phyloP scores from a whole-genome alignment of 495 filamentous ascomycete species.

The Neurospora intermedia region DNA sequence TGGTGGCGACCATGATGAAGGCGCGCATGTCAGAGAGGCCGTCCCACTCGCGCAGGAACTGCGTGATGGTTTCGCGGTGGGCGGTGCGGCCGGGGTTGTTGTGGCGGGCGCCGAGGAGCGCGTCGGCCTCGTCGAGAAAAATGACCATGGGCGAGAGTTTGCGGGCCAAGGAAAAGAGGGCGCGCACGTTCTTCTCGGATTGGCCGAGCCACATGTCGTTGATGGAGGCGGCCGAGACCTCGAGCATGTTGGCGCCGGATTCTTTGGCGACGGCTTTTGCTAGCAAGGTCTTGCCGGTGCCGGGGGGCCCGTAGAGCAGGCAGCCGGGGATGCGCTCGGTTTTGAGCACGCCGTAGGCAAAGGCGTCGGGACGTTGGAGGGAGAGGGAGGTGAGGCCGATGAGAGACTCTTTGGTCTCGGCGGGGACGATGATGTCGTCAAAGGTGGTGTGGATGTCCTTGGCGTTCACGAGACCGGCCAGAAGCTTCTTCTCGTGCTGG shows the following conservation, averaged over 20 bases:
- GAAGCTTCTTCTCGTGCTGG: slow-evolving; percentile 68
- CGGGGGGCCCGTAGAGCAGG: slow-evolving; percentile 87
- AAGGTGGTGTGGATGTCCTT: slow-evolving; percentile 79
- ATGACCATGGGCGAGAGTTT: slow-evolving; percentile 90
- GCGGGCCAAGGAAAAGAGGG: slow-evolving; percentile 82
- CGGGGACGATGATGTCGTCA: slow-evolving; percentile 66
- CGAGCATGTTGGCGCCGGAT: slow-evolving; percentile 69
- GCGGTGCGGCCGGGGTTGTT: slow-evolving; percentile 43
- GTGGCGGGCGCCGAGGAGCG: slow-evolving; percentile 70
- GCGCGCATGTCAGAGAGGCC: slow-evolving; percentile 77
- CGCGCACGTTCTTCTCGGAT: slow-evolving; percentile 91
- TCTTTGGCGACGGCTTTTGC: slow-evolving; percentile 96
- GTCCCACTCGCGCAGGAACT: slow-evolving; percentile 97
- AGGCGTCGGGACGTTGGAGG: slow-evolving; percentile 82
- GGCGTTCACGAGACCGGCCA: slow-evolving; percentile 72
- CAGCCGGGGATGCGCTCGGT: slow-evolving; percentile 84
- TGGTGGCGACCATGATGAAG: slow-evolving; percentile 99
- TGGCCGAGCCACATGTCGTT: slow-evolving; percentile 96
- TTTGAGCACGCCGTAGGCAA: slow-evolving; percentile 88
- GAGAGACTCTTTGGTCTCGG: slow-evolving; percentile 76
- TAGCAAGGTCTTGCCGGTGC: slow-evolving; percentile 90
- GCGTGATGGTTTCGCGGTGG: slow-evolving; percentile 90
- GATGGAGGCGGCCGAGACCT: slow-evolving; percentile 53
- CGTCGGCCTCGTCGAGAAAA: slow-evolving; percentile 95
- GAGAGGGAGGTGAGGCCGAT: slow-evolving; percentile 85